A percentile compares a stretch with the other conserved stretches of the same genome.
Conservation (phyloP, 441 rosid species). For the Mallotus repandus region DNA sequence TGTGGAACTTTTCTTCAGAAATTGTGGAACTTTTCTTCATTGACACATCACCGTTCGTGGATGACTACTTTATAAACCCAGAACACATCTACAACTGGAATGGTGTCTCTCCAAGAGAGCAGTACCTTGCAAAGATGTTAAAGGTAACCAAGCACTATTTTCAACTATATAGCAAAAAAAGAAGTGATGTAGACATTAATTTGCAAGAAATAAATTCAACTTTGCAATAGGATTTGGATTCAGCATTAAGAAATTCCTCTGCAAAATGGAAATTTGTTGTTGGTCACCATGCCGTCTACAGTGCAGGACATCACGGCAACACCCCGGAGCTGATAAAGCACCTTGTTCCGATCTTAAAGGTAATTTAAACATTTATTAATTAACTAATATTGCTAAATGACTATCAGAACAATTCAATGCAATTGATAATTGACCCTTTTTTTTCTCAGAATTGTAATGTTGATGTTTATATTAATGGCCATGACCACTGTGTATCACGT, state of each 20-base stretch:
- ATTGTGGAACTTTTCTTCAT: constrained; percentile 40
- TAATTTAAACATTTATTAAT: not conserved
- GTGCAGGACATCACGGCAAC: constrained; percentile 41
- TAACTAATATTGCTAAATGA: not conserved
- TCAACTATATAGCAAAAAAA: too few species aligned
- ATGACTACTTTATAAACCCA: constrained; percentile 32
- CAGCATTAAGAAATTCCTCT: constrained; percentile 23
- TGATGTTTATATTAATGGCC: constrained; percentile 54
- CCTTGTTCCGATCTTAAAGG: constrained; percentile 39
- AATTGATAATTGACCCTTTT: not conserved
- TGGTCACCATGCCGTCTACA: constrained; percentile 42
- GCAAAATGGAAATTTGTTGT: constrained; percentile 44
- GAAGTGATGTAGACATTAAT: too few species aligned
- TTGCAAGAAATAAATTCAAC: too few species aligned
- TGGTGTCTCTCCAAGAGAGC: constrained; percentile 28
- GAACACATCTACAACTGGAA: constrained; percentile 37
- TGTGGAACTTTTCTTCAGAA: constrained; percentile 12
- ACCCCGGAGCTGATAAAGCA: constrained; percentile 27
- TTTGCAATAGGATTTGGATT: constrained; percentile 30
- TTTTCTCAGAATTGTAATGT: constrained; percentile 24
- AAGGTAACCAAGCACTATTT: constrained; percentile 18
- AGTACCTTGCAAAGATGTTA: constrained; percentile 23
- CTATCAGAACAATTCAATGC: not conserved
- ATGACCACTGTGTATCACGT: constrained; percentile 47
- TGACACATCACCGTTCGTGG: constrained; percentile 47